Percentiles rank a stretch among this genome's conserved stretches.
phyloP scores from a whole-genome alignment of 2,329 filamentous ascomycete species.

The Alternaria burnsii region DNA sequence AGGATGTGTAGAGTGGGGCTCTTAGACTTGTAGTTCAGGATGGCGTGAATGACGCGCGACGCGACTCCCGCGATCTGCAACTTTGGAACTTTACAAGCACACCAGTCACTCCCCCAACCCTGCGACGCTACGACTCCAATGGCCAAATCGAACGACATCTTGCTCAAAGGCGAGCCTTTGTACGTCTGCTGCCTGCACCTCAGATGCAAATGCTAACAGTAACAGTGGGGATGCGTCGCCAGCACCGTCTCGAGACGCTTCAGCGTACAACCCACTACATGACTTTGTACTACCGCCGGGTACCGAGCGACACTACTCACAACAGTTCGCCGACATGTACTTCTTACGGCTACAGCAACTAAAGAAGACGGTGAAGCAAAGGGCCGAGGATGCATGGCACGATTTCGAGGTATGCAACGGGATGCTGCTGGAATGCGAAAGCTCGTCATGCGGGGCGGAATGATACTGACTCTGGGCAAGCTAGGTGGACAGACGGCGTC shows the following conservation, averaged over 20 bases:
- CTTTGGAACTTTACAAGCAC: conserved; percentile 14
- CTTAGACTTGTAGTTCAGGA: conserved; percentile 29
- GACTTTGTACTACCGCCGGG: conserved; percentile 77
- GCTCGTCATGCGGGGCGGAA: not conserved
- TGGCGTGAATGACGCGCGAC: conserved; percentile 29
- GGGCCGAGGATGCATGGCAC: conserved; percentile 79
- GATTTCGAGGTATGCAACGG: conserved; percentile 66
- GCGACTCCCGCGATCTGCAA: conserved; percentile 28
- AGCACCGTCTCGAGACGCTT: conserved; percentile 48
- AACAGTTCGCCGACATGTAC: conserved; percentile 98
- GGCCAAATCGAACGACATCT: conserved; percentile 26
- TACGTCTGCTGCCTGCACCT: conserved; percentile 18
- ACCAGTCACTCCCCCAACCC: not conserved
- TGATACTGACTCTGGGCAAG: conserved; percentile 25
- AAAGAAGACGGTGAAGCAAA: conserved; percentile 80
- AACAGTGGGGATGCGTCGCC: conserved; percentile 38
- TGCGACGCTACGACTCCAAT: conserved; percentile 18
- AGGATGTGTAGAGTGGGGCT: conserved; percentile 3
- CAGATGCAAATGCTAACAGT: conserved; percentile 20
- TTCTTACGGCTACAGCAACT: conserved; percentile 88
- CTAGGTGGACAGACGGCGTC: conserved; percentile 79
- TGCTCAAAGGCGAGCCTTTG: conserved; percentile 44
- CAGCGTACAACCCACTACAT: conserved; percentile 75
- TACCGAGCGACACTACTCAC: conserved; percentile 76
- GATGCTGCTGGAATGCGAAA: not conserved